A percentile compares a stretch with the other conserved stretches of the same genome.
phyloP scores from a whole-genome alignment of 495 filamentous ascomycete species.

The Emericellopsis terricola region DNA sequence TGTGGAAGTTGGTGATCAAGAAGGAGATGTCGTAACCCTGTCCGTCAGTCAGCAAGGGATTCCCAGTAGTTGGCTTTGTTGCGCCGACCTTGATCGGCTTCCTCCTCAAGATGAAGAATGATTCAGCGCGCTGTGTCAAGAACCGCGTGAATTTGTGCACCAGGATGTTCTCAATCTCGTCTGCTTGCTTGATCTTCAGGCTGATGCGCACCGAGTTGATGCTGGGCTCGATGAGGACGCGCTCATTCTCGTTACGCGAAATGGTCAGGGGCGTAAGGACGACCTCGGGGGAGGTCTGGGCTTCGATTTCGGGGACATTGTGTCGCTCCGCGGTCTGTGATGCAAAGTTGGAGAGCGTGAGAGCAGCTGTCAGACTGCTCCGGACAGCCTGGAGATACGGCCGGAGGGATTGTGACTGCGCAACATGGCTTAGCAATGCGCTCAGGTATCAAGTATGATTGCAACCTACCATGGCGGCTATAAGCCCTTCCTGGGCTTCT shows the following conservation, averaged over 20 bases:
- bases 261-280: constrained; percentile 81
- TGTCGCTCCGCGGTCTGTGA: constrained; percentile 91
- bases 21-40: constrained; percentile 98
- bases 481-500: neutral
- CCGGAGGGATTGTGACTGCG: constrained; percentile 90
- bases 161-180: constrained; percentile 93
- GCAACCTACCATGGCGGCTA: neutral
- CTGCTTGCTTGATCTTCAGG: constrained; percentile 97
- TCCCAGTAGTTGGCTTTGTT: neutral
- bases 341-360: constrained; percentile 92
- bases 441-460: no score
- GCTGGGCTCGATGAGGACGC: constrained; percentile 81
- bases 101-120: constrained; percentile 88
- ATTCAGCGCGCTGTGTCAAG: constrained; percentile 86
- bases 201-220: constrained; percentile 90
- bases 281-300: constrained; percentile 77
- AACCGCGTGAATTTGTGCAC: constrained; percentile 94
- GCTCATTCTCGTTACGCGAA: constrained; percentile 87
- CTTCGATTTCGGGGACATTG: constrained; percentile 96
- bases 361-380: constrained; percentile 80
- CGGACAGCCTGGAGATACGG: constrained; percentile 95
- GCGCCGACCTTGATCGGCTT: constrained; percentile 76
- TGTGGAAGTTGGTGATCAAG: constrained; percentile 95
- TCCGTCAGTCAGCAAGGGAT: constrained; percentile 1
- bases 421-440: neutral